Base-by-base conservation (phyloP, 2,329 filamentous ascomycete genomes). In the Botrytis fabae region DNA sequence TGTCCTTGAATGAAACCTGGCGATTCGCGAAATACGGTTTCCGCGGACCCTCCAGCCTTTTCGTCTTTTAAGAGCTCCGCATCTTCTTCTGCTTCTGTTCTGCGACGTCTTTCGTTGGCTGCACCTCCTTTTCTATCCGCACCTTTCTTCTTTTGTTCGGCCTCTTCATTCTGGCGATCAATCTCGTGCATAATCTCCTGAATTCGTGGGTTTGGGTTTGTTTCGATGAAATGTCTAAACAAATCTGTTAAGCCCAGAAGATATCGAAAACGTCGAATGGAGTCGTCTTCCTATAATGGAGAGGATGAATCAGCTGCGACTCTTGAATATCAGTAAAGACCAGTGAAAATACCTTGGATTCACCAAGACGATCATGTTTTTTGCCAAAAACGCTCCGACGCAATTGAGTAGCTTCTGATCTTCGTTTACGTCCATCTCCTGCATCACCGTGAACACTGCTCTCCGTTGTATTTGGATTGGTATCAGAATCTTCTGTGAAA, bases 211-310 rank as follows among this genome's bases (percentile, higher is more conserved):
- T 99, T 95, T 8, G 95, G 95, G 80, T 98, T 99, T 14, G 94
- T 94, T 81, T 98, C 95, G 84, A 99, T 99, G 83, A 99, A 99
- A 84, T 99, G 96, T 76, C 97, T 94, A 85, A 99, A 99, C 32
- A 99, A 87, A 80, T 99, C 96, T 25, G 96, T 99, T 70, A 99
- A 86, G 40, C 97, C 97, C 22, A 99, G 88, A 1, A 99, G 88
- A 82, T 99, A 99, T 76, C 94, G 91, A 82, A 99, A 99, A 81
- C 96, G 89, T 78, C 95, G 90, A 80, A 98, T 93, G 0, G 94
- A 97, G 80, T 98, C 95, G 86, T 98, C 93, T 85, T 98, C 95
- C 93, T 95, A 72, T 57, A 75, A 69, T 28, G 38, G 16, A 28
- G n/a, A 16, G 9, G 48, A 25, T 28, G n/a, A 70, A 51, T 63